Evolutionary conservation across 176 grass and related monocot genomes (phyloP).

Genomic region (Oryza rufipogon): DNA sequence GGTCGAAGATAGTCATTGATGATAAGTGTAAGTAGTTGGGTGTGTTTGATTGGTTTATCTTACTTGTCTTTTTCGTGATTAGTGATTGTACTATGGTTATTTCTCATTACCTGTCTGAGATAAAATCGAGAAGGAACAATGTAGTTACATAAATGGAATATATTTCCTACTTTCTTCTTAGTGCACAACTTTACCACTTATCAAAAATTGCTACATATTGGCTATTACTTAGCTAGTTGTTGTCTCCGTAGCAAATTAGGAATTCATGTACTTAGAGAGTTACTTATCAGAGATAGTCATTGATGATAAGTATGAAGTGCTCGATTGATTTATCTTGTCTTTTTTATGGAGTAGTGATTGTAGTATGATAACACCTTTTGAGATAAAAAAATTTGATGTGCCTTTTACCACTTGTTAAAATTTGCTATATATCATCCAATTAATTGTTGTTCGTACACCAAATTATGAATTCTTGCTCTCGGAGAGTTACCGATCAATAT

Average conservation of each 20-base stretch:
- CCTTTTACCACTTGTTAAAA: too few relatives aligned
- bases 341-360: not conserved
- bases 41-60: not conserved
- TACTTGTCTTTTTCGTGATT: too few relatives aligned
- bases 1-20: not conserved
- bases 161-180: too few relatives aligned
- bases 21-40: not conserved
- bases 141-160: too few relatives aligned
- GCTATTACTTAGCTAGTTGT: not conserved
- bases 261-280: not conserved
- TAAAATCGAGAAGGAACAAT: too few relatives aligned
- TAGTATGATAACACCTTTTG: not conserved
- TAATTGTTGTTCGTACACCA: not conserved
- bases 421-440: too few relatives aligned
- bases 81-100: not conserved
- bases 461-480: not conserved
- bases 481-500: not conserved
- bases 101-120: too few relatives aligned
- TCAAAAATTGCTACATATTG: too few relatives aligned
- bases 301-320: not conserved
- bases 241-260: not conserved
- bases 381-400: too few relatives aligned
- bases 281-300: not conserved
- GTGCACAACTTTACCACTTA: too few relatives aligned
- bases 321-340: not conserved